Evolutionary conservation across 192 early-diverging fungal species (phyloP), one percentile per base, ranked within the genome.

Genomic region (Podila clonocystis): DNA sequence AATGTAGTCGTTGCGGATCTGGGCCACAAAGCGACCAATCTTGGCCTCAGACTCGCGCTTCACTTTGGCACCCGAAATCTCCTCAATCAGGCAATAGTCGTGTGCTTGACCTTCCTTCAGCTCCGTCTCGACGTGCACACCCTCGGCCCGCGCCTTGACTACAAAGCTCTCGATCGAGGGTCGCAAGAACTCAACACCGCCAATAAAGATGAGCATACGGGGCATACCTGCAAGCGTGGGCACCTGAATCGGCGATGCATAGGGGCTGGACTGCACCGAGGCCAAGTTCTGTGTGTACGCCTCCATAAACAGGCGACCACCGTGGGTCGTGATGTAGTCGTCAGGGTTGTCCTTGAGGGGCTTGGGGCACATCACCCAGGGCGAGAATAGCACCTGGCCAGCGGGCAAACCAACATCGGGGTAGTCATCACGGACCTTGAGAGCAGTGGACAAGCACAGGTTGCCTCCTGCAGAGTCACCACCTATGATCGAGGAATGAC

Each of bases 401-500:
- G 77, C 77, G 13, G 77, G 70, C 9, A 73, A 22, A 9, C 62
- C 66, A 20, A 80, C 17, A 4, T 73, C 20, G 6, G 70, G 66
- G 62, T 68, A 80, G 5, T 49, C 62, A 29, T 80, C 77, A 12
- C 77, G 77, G 20, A 80, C 33, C 67, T 73, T 80, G 41, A 80
- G 70, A 11, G 71, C 65, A 9, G 77, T 69, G 2, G 77, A 57
- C 57, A 80, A 55, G 63, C 70, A 73, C 5, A 80, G 62, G 58
- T 80, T 80, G n/a, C 66, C 77, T 69, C 77, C 77, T 65, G 77
- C 77, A 65, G 77, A 80, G 52, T 80, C 77, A 20, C 77, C 77
- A 26, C 68, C 75, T 78, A n/a, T 38, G 28, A 58, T 55, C 11
- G 22, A 58, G 2, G 30, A 70, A 22, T 28, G 15, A 31, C 19